Conservation (phyloP, 768 basidiomycete genomes). For the Asterophora lycoperdoides region DNA sequence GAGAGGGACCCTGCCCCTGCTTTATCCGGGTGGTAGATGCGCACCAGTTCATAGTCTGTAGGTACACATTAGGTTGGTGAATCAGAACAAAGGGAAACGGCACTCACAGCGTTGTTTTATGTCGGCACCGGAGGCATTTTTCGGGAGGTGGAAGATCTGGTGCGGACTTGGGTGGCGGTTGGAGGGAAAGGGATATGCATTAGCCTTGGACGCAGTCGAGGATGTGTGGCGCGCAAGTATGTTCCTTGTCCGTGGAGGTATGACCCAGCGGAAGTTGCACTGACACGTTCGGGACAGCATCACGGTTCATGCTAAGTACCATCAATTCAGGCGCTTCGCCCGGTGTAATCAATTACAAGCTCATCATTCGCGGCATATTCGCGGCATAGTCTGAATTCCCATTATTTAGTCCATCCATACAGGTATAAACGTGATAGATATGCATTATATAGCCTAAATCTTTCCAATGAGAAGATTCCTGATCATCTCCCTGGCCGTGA, state of each 20-base stretch:
- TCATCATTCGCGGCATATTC: no score
- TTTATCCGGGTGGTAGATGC: conserved; percentile 77
- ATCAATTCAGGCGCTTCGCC: background rate
- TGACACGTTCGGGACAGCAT: conserved; percentile 7
- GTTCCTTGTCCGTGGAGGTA: background rate
- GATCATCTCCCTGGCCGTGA: conserved; percentile 82
- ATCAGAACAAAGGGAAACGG: background rate
- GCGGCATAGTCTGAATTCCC: no score
- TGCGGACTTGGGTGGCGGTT: conserved; percentile 52
- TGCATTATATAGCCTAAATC: conserved; percentile 44
- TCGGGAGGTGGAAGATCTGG: conserved; percentile 60
- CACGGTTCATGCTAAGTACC: background rate
- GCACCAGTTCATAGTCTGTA: conserved; percentile 74
- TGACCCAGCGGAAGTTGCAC: background rate
- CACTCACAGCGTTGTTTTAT: conserved; percentile 56
- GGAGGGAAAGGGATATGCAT: conserved; percentile 47
- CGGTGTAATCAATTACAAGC: no score
- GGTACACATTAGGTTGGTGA: conserved; percentile 2
- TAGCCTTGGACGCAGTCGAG: background rate
- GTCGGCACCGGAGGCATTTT: conserved; percentile 45
- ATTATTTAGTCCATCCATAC: background rate
- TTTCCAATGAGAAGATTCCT: conserved; percentile 82
- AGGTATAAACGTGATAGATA: background rate
- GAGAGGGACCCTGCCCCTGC: conserved; percentile 32
- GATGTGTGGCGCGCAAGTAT: background rate